Evolutionary conservation across 257 asterid species (phyloP), one percentile per base, ranked within the genome.

Genomic region (Galeopsis tetrahit): DNA sequence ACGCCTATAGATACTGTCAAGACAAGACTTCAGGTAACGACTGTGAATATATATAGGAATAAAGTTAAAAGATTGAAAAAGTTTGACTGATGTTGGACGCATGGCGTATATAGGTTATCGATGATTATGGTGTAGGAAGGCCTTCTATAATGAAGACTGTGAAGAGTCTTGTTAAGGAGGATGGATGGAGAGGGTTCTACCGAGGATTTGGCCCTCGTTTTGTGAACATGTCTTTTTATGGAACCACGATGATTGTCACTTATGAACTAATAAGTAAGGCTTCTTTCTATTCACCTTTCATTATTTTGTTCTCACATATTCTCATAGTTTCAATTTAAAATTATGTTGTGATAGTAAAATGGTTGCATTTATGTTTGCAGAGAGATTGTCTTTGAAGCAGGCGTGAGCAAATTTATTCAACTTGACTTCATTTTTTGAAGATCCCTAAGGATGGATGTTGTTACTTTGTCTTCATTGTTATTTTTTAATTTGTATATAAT

Each of bases 191-290:
- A 71, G 98, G 98, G 6, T 89, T 93, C 78, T 93, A 91, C 67
- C 81, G 96, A 77, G 98, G 98, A 44, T 89, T 93, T 66, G 93
- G 96, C 61, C 98, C 98, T 42, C 92, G 96, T 49, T 93, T 91
- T 76, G 75, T 93, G 15, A 93, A 89, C 82, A 89, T 93, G 96
- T 91, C 98, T 55, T 81, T 89, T 75, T 93, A 88, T 59, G 98
- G 98, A 77, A 87, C 94, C 13, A 84, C 98, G 17, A 93, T 93
- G 98, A 91, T 93, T 2, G 97, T 93, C 66, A 93, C 97, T 7
- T 91, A 93, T 53, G 98, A 88, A 79, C 83, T 93, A 13, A 93
- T 93, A 81, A 93, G 98, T 90, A 88, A 7, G 91, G 49, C 28
- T 2, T 1, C 69, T 38, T 21, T 21, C 28, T 58, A 68, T 36